These are phyloP conservation scores for Ephemerocybe angulata DNA, from an alignment of 768 basidiomycete species.

Conservation along the genomic window DNA sequence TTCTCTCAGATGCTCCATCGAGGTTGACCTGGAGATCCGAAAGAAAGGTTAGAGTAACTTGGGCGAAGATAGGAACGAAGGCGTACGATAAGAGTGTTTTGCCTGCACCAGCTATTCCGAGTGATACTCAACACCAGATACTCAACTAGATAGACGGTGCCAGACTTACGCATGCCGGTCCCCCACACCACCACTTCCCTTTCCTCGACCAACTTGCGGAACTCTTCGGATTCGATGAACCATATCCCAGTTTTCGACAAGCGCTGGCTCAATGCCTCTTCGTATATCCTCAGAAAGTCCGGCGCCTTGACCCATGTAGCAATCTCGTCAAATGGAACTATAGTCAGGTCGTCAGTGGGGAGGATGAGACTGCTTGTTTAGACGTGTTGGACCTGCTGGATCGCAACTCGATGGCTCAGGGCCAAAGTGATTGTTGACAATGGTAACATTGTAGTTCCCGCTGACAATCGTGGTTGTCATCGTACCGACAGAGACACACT, in stretches of 20 bases:
- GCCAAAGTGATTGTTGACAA: too few species aligned
- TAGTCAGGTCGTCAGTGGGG: too few species aligned
- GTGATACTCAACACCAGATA: background rate
- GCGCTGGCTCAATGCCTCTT: background rate
- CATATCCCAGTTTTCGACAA: background rate
- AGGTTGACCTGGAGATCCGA: background rate
- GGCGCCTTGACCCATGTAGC: background rate
- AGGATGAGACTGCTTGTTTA: too few species aligned
- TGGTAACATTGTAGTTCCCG: too few species aligned
- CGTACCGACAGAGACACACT: too few species aligned
- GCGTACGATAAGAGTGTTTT: constrained; percentile 4
- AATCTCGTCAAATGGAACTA: too few species aligned
- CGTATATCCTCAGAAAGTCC: background rate
- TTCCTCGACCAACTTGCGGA: background rate
- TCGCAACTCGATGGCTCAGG: too few species aligned
- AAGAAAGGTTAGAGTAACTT: background rate
- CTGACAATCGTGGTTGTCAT: too few species aligned
- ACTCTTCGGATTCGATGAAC: background rate
- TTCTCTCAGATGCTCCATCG: background rate
- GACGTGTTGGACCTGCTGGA: too few species aligned
- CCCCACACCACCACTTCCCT: background rate
- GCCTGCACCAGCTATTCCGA: background rate
- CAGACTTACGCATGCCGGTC: constrained; percentile 3
- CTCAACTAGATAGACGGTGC: background rate
- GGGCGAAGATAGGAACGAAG: background rate